These are phyloP conservation scores for Ascochyta lentis DNA, from an alignment of 2,329 filamentous ascomycete genomes.

Conservation along the genomic window DNA sequence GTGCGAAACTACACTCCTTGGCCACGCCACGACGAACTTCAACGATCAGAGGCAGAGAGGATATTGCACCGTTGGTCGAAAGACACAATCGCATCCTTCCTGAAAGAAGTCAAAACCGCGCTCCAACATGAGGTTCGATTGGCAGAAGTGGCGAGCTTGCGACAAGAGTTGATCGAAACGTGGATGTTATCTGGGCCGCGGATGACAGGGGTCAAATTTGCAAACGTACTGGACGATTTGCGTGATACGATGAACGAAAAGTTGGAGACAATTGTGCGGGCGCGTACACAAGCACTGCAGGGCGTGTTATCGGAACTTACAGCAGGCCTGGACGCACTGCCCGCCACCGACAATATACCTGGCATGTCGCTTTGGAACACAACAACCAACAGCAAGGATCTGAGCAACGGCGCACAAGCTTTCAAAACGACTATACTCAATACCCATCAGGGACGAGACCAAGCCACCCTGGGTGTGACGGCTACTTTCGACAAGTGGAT, in stretches of 20 bases:
- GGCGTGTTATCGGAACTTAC: conserved; percentile 70
- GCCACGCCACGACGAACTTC: conserved; percentile 77
- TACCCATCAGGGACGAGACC: conserved; percentile 74
- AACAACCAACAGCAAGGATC: conserved; percentile 68
- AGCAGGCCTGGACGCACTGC: conserved; percentile 61
- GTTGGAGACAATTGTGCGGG: conserved; percentile 67
- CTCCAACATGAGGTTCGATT: conserved; percentile 70
- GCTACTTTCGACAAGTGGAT: conserved; percentile 76
- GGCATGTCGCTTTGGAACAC: conserved; percentile 71
- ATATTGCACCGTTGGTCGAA: conserved; percentile 51
- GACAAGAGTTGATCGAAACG: conserved; percentile 72
- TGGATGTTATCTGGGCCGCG: conserved; percentile 76
- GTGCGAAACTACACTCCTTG: conserved; percentile 87
- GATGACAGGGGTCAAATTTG: conserved; percentile 70
- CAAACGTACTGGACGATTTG: conserved; percentile 71
- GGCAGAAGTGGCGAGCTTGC: conserved; percentile 70
- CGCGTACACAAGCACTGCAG: conserved; percentile 68
- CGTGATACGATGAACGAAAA: conserved; percentile 73
- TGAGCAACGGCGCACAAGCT: conserved; percentile 67
- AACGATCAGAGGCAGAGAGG: conserved; percentile 50
- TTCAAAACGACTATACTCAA: conserved; percentile 75
- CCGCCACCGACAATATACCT: conserved; percentile 48
- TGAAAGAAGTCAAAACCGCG: conserved; percentile 67
- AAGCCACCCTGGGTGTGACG: conserved; percentile 67
- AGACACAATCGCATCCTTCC: conserved; percentile 47